A percentile compares a stretch with the other conserved stretches of the same genome.
Conservation (phyloP, 441 rosid species). For the Adansonia grandidieri region DNA sequence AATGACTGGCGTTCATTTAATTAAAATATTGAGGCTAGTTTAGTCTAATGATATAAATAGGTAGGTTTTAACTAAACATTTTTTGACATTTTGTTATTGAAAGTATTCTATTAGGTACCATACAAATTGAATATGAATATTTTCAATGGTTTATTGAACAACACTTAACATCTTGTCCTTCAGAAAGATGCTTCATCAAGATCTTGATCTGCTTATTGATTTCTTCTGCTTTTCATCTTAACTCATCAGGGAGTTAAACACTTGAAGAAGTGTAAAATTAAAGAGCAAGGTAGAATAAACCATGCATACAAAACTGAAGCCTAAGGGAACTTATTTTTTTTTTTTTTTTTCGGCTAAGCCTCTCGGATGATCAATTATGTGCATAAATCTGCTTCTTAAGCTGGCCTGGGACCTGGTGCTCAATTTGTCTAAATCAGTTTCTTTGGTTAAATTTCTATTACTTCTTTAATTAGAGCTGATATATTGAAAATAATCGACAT, state of each 20-base stretch:
- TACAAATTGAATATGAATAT: background rate
- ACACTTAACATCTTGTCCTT: background rate
- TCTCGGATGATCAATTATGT: background rate
- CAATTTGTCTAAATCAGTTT: background rate
- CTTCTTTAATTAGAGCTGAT: background rate
- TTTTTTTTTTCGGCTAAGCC: background rate
- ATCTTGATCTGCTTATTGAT: background rate
- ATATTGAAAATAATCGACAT: background rate
- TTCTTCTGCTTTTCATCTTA: background rate
- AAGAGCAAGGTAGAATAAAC: background rate
- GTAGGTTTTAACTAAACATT: background rate
- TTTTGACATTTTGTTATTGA: background rate
- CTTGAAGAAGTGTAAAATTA: background rate
- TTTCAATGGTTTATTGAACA: background rate
- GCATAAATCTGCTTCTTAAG: background rate
- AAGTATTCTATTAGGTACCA: background rate
- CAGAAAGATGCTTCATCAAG: conserved; percentile 7
- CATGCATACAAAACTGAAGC: background rate
- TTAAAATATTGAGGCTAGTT: background rate
- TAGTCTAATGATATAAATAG: background rate
- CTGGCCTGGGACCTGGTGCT: background rate
- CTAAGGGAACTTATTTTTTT: background rate
- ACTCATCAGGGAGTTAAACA: background rate
- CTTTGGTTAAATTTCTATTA: background rate
- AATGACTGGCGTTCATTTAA: background rate